Evolutionary conservation across 176 grass and related monocot species (phyloP).

Genomic region (Dactylis glomerata): DNA sequence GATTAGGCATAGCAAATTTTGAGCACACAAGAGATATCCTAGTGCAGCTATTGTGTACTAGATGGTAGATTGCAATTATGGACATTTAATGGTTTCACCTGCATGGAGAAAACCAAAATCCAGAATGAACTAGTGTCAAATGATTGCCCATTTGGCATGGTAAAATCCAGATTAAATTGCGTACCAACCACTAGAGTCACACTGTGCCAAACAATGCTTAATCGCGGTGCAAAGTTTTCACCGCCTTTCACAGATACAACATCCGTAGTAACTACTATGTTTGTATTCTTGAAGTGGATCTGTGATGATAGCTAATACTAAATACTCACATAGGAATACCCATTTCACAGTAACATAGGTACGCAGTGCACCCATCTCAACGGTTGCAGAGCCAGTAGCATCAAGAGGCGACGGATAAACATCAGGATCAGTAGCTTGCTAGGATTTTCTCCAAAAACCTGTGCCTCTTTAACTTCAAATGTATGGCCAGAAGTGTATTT

Average conservation of each 20-base stretch:
- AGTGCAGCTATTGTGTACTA: background rate
- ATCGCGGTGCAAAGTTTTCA: background rate
- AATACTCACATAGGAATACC: background rate
- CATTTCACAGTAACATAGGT: background rate
- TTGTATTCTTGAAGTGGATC: background rate
- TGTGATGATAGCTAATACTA: slow-evolving; percentile 2
- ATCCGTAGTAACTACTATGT: background rate
- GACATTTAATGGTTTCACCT: background rate
- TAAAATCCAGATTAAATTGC: background rate
- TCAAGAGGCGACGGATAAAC: background rate
- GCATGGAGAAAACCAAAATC: background rate
- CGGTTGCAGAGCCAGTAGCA: background rate
- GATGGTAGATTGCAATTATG: background rate
- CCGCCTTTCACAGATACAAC: background rate
- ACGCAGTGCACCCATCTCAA: background rate
- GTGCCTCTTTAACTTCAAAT: background rate
- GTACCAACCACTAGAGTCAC: background rate
- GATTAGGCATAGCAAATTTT: slow-evolving; percentile 16
- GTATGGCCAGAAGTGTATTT: background rate
- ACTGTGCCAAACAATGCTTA: background rate
- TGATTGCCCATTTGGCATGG: background rate
- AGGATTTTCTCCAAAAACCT: background rate
- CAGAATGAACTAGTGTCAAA: background rate
- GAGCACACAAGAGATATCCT: background rate
- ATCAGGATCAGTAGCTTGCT: background rate